phyloP scores from a whole-genome alignment of 257 asterid genomes.

The Rhazya stricta region DNA sequence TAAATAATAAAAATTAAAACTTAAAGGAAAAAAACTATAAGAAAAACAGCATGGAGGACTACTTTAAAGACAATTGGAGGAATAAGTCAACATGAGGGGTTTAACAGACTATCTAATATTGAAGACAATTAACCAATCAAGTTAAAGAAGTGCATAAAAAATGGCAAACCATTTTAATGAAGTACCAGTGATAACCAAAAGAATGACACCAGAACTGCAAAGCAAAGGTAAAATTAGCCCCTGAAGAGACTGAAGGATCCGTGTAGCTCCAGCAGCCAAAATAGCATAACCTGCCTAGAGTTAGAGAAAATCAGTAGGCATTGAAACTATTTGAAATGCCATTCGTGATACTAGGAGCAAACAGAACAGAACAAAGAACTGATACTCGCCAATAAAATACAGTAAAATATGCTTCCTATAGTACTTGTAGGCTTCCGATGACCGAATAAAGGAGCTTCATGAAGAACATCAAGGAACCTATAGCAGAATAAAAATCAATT shows the following conservation, averaged over 20 bases:
- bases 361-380: conserved; percentile 7
- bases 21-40: conserved; percentile 13
- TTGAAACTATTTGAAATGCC: conserved; percentile 11
- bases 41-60: not conserved
- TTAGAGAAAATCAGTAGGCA: conserved; percentile 33
- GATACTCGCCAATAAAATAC: conserved; percentile 77
- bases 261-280: conserved; percentile 75
- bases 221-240: conserved; percentile 62
- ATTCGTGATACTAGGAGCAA: not conserved
- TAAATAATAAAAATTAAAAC: not conserved
- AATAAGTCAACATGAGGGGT: not conserved
- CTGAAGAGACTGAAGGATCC: conserved; percentile 56
- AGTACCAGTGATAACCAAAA: conserved; percentile 73
- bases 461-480: conserved; percentile 89
- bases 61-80: not conserved
- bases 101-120: not conserved
- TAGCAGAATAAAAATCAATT: conserved; percentile 23
- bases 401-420: conserved; percentile 71
- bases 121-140: not conserved
- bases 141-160: conserved; percentile 10
- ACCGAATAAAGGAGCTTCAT: conserved; percentile 93
- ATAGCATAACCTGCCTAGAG: conserved; percentile 95
- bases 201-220: conserved; percentile 76
- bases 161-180: conserved; percentile 12
- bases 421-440: conserved; percentile 80